Evolutionary conservation across 257 asterid species (phyloP).

Genomic region (Rubia yunnanensis): DNA sequence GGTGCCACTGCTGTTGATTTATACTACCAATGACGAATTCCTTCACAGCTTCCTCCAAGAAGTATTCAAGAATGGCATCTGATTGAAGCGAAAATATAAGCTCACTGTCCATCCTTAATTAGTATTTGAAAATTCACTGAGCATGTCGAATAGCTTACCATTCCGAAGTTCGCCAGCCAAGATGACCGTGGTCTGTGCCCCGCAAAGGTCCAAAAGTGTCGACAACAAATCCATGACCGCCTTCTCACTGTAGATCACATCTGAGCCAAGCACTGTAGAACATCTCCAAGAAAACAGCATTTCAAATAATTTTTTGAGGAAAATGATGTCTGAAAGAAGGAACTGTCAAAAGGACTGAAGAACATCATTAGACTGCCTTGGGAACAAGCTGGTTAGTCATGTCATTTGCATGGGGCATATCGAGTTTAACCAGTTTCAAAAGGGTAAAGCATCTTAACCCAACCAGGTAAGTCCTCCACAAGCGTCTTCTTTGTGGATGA

Average conservation of each 20-base stretch:
- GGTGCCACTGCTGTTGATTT: constrained; percentile 76
- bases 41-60: constrained; percentile 64
- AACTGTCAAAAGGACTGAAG: background rate
- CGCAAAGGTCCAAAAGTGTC: constrained; percentile 60
- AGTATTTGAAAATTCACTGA: background rate
- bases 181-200: constrained; percentile 62
- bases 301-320: background rate
- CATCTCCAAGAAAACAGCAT: background rate
- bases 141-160: constrained; percentile 29
- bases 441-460: background rate
- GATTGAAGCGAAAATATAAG: constrained; percentile 13
- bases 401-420: background rate
- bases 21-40: constrained; percentile 64
- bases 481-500: background rate
- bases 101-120: background rate
- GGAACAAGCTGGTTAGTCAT: background rate
- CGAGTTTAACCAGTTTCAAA: background rate
- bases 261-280: constrained; percentile 71
- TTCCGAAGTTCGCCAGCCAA: constrained; percentile 96
- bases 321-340: background rate
- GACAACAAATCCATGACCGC: constrained; percentile 72
- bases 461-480: background rate
- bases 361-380: background rate
- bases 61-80: constrained; percentile 90
- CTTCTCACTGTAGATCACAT: constrained; percentile 79